Percentiles rank a stretch among this genome's conserved stretches.
Conservation (phyloP, 768 basidiomycete genomes). For the Porpolomopsis calyptriformis region DNA sequence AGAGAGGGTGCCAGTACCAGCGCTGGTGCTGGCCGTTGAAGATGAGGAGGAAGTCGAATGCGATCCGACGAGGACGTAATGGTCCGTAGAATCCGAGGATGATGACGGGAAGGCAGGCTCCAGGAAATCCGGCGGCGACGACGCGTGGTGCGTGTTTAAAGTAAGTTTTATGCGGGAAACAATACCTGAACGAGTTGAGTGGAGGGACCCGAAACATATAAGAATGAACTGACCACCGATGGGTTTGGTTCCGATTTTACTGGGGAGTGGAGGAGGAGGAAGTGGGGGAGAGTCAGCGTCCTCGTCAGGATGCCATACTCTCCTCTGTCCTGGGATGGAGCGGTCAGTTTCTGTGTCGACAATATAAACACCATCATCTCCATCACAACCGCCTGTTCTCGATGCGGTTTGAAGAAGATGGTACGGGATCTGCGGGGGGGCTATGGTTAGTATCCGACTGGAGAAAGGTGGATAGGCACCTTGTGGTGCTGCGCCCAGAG, state of each 20-base stretch:
- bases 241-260: neutral
- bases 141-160: neutral
- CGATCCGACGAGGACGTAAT: no score
- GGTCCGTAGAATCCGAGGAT: slow-evolving; percentile 1
- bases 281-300: no score
- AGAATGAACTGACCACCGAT: no score
- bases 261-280: neutral
- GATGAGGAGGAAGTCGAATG: slow-evolving; percentile 3
- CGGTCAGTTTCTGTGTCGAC: no score
- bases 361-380: no score
- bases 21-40: neutral
- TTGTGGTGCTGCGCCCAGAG: neutral
- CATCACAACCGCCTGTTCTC: no score
- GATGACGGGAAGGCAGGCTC: neutral
- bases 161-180: neutral
- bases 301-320: no score
- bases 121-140: neutral
- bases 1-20: neutral
- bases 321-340: no score
- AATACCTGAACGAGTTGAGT: neutral
- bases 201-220: neutral
- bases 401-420: no score
- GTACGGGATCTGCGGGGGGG: no score
- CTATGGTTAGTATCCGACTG: no score
- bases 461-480: no score